These are phyloP conservation scores for Curvularia hawaiiensis DNA, from an alignment of 2,329 filamentous ascomycete genomes.

Conservation along the genomic window DNA sequence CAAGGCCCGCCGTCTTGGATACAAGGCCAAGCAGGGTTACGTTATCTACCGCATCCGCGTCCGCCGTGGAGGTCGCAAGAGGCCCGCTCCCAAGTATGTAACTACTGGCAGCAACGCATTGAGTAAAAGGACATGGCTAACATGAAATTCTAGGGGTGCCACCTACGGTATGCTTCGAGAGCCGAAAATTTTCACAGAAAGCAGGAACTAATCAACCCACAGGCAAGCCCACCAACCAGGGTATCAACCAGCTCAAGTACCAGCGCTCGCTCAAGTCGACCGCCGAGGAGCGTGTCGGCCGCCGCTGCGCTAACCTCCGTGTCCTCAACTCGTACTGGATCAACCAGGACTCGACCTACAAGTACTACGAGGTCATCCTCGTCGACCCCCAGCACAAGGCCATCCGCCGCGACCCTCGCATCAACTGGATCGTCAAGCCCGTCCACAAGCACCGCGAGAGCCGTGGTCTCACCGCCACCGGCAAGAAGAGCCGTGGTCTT, in stretches of 20 bases:
- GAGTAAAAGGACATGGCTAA: constrained; percentile 30
- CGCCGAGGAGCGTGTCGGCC: constrained; percentile 99
- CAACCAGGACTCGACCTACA: constrained; percentile 99
- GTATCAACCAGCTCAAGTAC: constrained; percentile 99
- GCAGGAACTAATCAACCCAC: constrained; percentile 38
- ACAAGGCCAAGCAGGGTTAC: constrained; percentile 99
- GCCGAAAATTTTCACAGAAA: constrained; percentile 1
- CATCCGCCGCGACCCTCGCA: constrained; percentile 97
- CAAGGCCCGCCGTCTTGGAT: constrained; percentile 99
- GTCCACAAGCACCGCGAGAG: constrained; percentile 99
- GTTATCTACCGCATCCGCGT: constrained; percentile 99
- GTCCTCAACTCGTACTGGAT: constrained; percentile 99
- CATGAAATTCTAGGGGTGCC: constrained; percentile 68
- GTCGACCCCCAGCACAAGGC: constrained; percentile 99
- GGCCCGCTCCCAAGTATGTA: constrained; percentile 76
- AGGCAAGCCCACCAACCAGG: constrained; percentile 99
- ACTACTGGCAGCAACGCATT: not conserved
- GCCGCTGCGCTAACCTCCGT: constrained; percentile 97
- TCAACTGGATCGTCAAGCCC: constrained; percentile 99
- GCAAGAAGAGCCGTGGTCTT: constrained; percentile 99
- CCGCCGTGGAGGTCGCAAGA: constrained; percentile 98
- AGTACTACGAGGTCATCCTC: constrained; percentile 99
- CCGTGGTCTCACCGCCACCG: constrained; percentile 95
- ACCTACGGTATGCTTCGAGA: constrained; percentile 79
- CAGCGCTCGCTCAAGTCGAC: constrained; percentile 98